Conservation (phyloP, 768 basidiomycete species). For the Agaricus sinodeliciosus region DNA sequence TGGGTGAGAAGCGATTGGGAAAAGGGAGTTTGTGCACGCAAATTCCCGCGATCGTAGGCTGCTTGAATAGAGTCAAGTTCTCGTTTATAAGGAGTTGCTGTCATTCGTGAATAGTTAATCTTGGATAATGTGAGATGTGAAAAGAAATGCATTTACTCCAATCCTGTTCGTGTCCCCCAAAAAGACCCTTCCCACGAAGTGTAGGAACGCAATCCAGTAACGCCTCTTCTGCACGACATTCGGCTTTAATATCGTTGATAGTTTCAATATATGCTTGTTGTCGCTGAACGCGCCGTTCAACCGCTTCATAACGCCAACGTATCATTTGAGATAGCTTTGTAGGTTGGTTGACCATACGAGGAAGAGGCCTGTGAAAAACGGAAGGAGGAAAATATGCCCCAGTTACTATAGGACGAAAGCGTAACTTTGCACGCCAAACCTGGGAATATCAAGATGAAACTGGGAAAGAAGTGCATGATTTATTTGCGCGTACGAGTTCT, state of each 20-base stretch:
- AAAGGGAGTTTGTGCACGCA: conserved; percentile 36
- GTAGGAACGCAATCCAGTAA: conserved; percentile 6
- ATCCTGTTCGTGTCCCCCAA: conserved; percentile 16
- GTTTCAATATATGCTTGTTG: conserved; percentile 24
- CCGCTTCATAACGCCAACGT: conserved; percentile 28
- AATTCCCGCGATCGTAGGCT: conserved; percentile 31
- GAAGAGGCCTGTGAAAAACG: conserved; percentile 61
- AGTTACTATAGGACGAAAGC: conserved; percentile 61
- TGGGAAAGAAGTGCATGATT: not conserved
- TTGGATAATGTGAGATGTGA: not conserved
- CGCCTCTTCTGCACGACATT: conserved; percentile 30
- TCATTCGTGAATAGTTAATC: not conserved
- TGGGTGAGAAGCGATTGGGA: conserved; percentile 40
- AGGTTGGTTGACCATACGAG: conserved; percentile 78
- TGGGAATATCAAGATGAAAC: conserved; percentile 17
- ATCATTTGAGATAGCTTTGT: conserved; percentile 67
- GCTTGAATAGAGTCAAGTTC: conserved; percentile 23
- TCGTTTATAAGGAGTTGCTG: conserved; percentile 32
- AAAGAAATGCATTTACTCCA: conserved; percentile 34
- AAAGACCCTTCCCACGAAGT: conserved; percentile 12
- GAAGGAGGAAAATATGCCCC: conserved; percentile 65
- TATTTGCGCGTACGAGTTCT: conserved; percentile 39
- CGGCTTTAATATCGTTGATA: conserved; percentile 24
- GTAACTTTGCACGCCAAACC: conserved; percentile 51
- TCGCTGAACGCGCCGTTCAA: conserved; percentile 36